A percentile compares a stretch with the other conserved stretches of the same genome.
These are phyloP conservation scores for Inonotus hispidus DNA, from an alignment of 1,284 basidiomycete species.

Conservation along the genomic window DNA sequence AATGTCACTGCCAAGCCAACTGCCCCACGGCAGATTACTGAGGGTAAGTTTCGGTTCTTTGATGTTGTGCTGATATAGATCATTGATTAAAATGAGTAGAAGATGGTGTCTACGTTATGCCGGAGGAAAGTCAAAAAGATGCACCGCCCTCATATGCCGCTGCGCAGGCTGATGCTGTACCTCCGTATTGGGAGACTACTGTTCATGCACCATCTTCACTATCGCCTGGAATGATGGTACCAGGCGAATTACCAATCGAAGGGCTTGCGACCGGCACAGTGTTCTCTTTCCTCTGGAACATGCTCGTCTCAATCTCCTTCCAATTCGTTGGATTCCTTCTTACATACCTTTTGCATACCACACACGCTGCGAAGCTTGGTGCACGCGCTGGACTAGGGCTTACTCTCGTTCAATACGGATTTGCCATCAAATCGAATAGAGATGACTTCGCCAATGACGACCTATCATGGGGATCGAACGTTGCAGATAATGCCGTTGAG, in stretches of 20 bases:
- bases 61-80: conserved; percentile 9
- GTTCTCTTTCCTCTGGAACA: conserved; percentile 89
- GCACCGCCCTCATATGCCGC: conserved; percentile 86
- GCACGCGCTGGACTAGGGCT: conserved; percentile 93
- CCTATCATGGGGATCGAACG: conserved; percentile 24
- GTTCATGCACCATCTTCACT: conserved; percentile 73
- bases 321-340: conserved; percentile 96
- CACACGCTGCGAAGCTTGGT: conserved; percentile 93
- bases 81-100: conserved; percentile 34
- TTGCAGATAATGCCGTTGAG: conserved; percentile 19
- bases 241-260: conserved; percentile 73
- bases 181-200: conserved; percentile 98
- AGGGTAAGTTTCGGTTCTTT: conserved; percentile 41
- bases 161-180: conserved; percentile 91
- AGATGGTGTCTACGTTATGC: conserved; percentile 68
- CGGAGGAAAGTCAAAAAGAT: conserved; percentile 77
- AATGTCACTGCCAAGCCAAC: conserved; percentile 93
- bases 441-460: conserved; percentile 44
- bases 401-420: conserved; percentile 93
- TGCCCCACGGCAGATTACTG: conserved; percentile 49
- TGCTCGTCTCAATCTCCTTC: conserved; percentile 93
- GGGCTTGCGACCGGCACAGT: conserved; percentile 71
- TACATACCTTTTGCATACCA: conserved; percentile 90
- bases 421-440: conserved; percentile 38
- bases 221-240: conserved; percentile 22